Conservation (phyloP, 768 basidiomycete species). For the Podaxis pistillaris region DNA sequence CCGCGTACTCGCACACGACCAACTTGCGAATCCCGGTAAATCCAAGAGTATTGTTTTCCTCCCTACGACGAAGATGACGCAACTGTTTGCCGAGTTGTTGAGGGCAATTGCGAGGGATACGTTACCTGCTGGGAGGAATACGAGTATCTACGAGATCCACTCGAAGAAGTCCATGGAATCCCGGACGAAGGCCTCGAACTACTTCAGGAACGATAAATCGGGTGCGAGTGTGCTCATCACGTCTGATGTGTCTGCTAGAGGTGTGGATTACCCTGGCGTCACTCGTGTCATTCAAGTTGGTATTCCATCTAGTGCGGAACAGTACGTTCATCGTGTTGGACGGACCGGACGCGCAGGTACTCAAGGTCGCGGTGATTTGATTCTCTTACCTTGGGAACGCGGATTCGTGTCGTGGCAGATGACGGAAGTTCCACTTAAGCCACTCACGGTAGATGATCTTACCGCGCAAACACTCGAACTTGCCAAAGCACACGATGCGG, state of each 20-base stretch:
- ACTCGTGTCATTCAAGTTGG: conserved; percentile 92
- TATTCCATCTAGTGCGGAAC: conserved; percentile 62
- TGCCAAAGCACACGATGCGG: conserved; percentile 45
- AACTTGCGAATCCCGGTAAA: conserved; percentile 60
- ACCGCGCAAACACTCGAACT: conserved; percentile 42
- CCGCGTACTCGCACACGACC: conserved; percentile 84
- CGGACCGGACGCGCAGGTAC: conserved; percentile 73
- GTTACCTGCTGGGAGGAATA: conserved; percentile 51
- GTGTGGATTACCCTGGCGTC: conserved; percentile 86
- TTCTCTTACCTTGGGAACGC: conserved; percentile 78
- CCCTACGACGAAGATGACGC: conserved; percentile 82
- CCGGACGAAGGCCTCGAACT: conserved; percentile 55
- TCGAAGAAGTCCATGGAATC: conserved; percentile 63
- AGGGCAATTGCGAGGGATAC: conserved; percentile 40
- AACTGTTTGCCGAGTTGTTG: conserved; percentile 67
- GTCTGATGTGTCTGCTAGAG: conserved; percentile 87
- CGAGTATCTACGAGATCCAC: conserved; percentile 78
- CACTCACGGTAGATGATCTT: conserved; percentile 49
- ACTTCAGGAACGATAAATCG: conserved; percentile 55
- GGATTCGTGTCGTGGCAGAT: conserved; percentile 65
- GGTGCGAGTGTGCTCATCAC: conserved; percentile 70
- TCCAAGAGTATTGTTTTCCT: conserved; percentile 85
- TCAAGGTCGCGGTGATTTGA: conserved; percentile 72
- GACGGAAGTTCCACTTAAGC: conserved; percentile 66
- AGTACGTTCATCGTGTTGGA: conserved; percentile 85